Conservation (phyloP, 2,329 filamentous ascomycete species). For the Diaporthe capsici region DNA sequence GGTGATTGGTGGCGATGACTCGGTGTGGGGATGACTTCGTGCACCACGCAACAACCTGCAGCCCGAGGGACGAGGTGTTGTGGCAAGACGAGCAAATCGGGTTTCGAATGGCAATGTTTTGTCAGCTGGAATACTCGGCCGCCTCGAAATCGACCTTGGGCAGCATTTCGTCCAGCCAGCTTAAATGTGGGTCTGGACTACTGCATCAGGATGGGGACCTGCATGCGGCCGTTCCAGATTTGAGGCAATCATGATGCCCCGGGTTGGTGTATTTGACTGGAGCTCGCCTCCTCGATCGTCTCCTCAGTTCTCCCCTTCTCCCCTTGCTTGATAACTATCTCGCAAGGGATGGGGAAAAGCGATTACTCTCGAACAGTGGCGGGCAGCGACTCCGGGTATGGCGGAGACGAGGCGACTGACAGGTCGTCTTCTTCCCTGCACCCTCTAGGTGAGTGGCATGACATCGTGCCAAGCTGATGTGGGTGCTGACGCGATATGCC, state of each 20-base stretch:
- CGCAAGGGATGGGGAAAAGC: slow-evolving; percentile 53
- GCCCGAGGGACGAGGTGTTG: neutral
- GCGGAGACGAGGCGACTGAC: slow-evolving; percentile 51
- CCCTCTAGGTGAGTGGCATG: slow-evolving; percentile 49
- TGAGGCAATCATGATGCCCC: slow-evolving; percentile 40
- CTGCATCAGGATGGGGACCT: slow-evolving; percentile 36
- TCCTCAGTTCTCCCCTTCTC: slow-evolving; percentile 44
- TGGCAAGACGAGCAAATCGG: slow-evolving; percentile 21
- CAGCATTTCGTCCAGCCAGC: slow-evolving; percentile 5
- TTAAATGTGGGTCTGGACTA: slow-evolving; percentile 26
- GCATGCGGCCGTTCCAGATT: slow-evolving; percentile 37
- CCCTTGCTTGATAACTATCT: slow-evolving; percentile 46
- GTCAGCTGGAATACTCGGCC: slow-evolving; percentile 22
- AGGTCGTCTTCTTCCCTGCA: slow-evolving; percentile 49
- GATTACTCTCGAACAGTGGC: slow-evolving; percentile 51
- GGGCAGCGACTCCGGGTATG: slow-evolving; percentile 53
- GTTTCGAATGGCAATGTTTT: neutral
- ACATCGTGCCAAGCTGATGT: slow-evolving; percentile 9
- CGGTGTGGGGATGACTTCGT: slow-evolving; percentile 21
- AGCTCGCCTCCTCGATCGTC: slow-evolving; percentile 21
- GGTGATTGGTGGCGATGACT: slow-evolving; percentile 29
- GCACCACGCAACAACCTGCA: slow-evolving; percentile 21
- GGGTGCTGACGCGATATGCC: slow-evolving; percentile 35
- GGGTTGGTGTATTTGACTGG: slow-evolving; percentile 37
- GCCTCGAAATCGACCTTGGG: slow-evolving; percentile 20